Conservation (phyloP, 23 red algal species). For the Gracilaria domingensis region DNA sequence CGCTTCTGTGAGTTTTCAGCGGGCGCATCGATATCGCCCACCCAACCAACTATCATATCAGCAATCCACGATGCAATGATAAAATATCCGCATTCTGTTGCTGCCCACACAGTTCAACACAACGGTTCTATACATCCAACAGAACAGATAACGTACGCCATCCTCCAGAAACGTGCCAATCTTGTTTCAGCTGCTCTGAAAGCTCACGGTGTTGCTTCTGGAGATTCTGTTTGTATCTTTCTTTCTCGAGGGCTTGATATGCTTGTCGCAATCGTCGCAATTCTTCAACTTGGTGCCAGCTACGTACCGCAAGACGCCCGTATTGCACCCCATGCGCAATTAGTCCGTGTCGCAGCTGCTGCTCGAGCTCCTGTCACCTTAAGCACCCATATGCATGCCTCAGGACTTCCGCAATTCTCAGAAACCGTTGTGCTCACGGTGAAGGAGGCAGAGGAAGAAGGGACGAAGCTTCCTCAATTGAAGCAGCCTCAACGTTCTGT, state of each 20-base stretch:
- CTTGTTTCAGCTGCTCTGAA: conserved; percentile 10
- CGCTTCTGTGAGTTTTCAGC: conserved; percentile 40
- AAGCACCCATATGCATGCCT: not conserved
- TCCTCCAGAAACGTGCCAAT: conserved; percentile 1
- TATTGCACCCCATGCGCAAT: conserved; percentile 30
- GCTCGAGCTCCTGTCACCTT: conserved; percentile 12
- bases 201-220: not conserved
- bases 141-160: conserved; percentile 1
- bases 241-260: conserved; percentile 36
- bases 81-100: conserved; percentile 6
- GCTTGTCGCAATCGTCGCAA: conserved; percentile 45
- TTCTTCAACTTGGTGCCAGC: conserved; percentile 30
- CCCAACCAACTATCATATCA: conserved; percentile 6
- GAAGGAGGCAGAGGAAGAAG: not conserved
- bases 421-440: conserved; percentile 7
- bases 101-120: not conserved
- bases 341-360: conserved; percentile 19
- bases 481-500: not conserved
- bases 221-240: conserved; percentile 43
- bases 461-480: not conserved
- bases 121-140: conserved; percentile 26
- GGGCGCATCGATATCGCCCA: not conserved
- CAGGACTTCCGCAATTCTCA: conserved; percentile 21
- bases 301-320: conserved; percentile 53
- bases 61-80: not conserved